phyloP scores from a whole-genome alignment of 1,284 basidiomycete species.

The Fomitopsis pinicola region DNA sequence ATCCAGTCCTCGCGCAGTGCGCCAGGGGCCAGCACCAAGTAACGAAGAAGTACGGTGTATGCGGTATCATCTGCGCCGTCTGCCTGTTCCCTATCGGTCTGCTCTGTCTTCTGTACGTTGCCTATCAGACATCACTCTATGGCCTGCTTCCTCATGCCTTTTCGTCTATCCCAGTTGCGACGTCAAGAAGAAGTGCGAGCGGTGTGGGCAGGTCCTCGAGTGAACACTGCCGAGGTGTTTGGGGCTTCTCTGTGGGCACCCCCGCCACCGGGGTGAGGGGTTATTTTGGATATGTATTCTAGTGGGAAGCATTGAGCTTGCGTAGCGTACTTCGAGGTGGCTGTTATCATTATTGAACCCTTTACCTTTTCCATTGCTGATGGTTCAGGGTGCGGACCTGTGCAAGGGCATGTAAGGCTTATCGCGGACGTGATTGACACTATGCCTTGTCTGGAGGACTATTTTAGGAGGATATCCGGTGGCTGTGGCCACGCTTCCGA shows the following conservation, averaged over 20 bases:
- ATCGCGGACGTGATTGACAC: too few species aligned
- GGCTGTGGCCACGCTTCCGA: too few species aligned
- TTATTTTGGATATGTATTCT: neutral
- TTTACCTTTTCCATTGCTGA: neutral
- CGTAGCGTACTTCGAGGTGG: neutral
- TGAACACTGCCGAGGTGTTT: neutral
- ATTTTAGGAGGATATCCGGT: too few species aligned
- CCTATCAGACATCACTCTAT: neutral
- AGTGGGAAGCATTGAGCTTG: neutral
- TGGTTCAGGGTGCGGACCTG: neutral
- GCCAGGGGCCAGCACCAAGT: conserved; percentile 20
- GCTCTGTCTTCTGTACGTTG: conserved; percentile 19
- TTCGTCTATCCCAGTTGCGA: neutral
- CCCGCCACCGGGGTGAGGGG: neutral
- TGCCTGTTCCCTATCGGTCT: conserved; percentile 21
- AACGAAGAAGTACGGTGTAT: conserved; percentile 17
- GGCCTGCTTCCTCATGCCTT: neutral
- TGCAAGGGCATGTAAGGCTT: neutral
- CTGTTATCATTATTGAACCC: neutral
- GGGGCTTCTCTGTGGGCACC: neutral
- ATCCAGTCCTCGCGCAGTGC: conserved; percentile 10
- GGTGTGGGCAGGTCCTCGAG: conserved; percentile 4
- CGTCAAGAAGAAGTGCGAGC: conserved; percentile 5
- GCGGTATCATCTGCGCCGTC: conserved; percentile 20
- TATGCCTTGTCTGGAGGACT: too few species aligned